phyloP scores from a whole-genome alignment of 371 early-diverging fungal genomes.

The Thermomucor indicae-seudaticae region DNA sequence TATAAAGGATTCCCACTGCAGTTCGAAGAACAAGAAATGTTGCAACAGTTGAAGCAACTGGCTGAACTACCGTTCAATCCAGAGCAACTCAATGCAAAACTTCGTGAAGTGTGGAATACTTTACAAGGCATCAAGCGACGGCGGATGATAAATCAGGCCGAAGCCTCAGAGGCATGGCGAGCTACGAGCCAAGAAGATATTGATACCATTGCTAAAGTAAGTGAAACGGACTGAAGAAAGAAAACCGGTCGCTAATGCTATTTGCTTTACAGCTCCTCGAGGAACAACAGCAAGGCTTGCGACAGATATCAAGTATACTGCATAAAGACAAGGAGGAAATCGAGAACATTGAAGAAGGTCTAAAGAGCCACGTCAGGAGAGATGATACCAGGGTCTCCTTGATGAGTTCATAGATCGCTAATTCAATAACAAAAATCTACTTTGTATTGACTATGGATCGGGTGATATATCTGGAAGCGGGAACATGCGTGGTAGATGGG shows the following conservation, averaged over 20 bases:
- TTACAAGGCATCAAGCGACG: slow-evolving; percentile 7
- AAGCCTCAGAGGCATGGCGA: slow-evolving; percentile 10
- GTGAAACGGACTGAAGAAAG: neutral
- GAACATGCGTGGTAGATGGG: too few species aligned
- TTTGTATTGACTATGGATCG: too few species aligned
- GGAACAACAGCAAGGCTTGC: neutral
- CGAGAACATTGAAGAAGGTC: neutral
- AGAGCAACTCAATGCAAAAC: slow-evolving; percentile 9
- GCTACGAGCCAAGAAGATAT: slow-evolving; percentile 9
- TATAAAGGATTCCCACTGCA: slow-evolving; percentile 20
- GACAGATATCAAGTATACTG: neutral
- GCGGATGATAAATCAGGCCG: neutral
- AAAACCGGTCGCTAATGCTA: neutral
- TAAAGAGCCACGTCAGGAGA: neutral
- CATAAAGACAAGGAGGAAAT: neutral
- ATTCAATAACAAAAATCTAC: too few species aligned
- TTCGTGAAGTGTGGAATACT: slow-evolving; percentile 6
- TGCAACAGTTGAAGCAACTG: slow-evolving; percentile 6
- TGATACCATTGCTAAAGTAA: slow-evolving; percentile 14
- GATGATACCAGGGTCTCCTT: too few species aligned
- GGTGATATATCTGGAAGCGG: too few species aligned
- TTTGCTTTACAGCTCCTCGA: neutral
- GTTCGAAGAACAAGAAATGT: slow-evolving; percentile 12
- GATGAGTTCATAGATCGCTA: too few species aligned
- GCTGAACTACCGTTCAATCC: slow-evolving; percentile 6